Evolutionary conservation across 2,329 filamentous ascomycete species (phyloP), one percentile per base, ranked within the genome.

Genomic region (Botrytis tulipae): DNA sequence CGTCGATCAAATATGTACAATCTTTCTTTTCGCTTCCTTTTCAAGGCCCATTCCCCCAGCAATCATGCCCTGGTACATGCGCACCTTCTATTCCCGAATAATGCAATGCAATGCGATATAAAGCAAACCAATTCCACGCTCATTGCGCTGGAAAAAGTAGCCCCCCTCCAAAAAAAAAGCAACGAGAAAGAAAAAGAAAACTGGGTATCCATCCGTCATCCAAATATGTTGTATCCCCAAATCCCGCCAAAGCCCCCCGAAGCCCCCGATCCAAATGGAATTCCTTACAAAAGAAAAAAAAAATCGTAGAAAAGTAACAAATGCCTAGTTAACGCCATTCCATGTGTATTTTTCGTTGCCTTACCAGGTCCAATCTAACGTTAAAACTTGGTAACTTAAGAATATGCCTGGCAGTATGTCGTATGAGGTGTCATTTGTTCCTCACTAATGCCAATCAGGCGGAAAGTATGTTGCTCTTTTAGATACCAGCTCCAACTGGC

Each of bases 191-290:
- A 44, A 42, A n/a, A 54, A 40, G 37, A 37, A 57, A 59, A 32
- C 35, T n/a, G 66, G 66, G 66, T 69, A 69, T 69, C 66, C 66
- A 57, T 68, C 48, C 66, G 40, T 68, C 66, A 63, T 63, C 61
- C 66, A 69, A 69, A 57, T 57, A 35, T 54, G 42, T 42, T 57
- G 48, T 69, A 32, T 65, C 40, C 46, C 48, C 48, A n/a, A 12
- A 57, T 32, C 25, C 25, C 35, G 9, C 65, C 9, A 20, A 35
- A 35, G 18, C 35, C 48, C 5, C 66, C 66, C 16, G n/a, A 54
- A 29, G 5, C 46, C 32, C 20, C 37, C 18, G 22, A 57, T 44
- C 35, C 48, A 69, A 66, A 57, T 44, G 48, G 29, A 57, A 44
- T 69, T 18, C 16, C 32, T 40, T 29, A 42, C 25, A 42, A 68